Base-by-base conservation (phyloP, 2,329 filamentous ascomycete genomes). In the Sporothrix brasiliensis region DNA sequence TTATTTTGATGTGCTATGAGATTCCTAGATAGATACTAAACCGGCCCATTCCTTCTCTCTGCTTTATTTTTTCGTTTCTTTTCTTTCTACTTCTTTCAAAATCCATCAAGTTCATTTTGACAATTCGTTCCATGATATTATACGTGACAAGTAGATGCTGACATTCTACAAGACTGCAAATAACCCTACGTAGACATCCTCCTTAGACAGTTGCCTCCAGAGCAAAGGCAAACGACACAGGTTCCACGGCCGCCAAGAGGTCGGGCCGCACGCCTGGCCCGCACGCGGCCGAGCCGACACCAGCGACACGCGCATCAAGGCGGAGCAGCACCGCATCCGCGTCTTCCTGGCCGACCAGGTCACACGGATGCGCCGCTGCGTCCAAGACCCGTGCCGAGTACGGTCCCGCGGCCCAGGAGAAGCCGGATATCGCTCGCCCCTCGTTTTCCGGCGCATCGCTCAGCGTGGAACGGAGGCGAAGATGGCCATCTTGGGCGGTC, bases 351-450 rank as follows among this genome's bases (percentile, higher is more conserved):
- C 82, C 82, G 2, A 80, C 80, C 69, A 92, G 77, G 76, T 92
- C 88, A 73, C 86, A 83, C 0, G 90, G 89, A 77, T 92, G 90
- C 56, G 80, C 83, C 2, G 89, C 88, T 1, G 81, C 81, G 61
- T 88, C 84, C 39, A 92, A 78, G 65, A 83, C 85, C 49, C 79
- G 76, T 30, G 83, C 81, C 21, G 82, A 81, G 75, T 89, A 87
- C 72, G 85, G 84, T 10, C 83, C 83, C 0, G 84, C 86, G 67
- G 83, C 82, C 79, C 90, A 92, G 76, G 81, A 85, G 73, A 86
- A 86, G 72, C 54, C 74, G 52, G 72, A 75, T n/a, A n/a, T n/a
- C 5, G 52, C 14, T 6, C 69, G 61, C 7, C 27, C 21, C 54
- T 58, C 30, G 21, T 68, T 58, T 39, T 54, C 54, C 16, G 27